phyloP scores from a whole-genome alignment of 345 rosid genomes.

The Acer saccharum region DNA sequence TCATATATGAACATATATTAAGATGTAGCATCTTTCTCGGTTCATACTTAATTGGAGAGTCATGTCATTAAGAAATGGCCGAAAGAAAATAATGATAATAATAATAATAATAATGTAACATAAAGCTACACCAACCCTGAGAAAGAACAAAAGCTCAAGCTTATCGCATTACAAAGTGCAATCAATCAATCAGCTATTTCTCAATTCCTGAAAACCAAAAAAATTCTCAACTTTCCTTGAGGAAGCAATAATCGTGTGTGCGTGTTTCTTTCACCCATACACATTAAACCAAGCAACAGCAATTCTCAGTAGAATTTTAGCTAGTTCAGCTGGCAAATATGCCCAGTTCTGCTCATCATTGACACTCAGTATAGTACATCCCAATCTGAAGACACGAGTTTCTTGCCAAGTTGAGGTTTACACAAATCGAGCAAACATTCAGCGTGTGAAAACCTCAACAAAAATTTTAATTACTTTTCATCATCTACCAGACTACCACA shows the following conservation, averaged over 20 bases:
- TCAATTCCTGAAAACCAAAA: neutral
- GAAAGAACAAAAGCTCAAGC: neutral
- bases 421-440: neutral
- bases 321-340: neutral
- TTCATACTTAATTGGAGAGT: neutral
- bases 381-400: neutral
- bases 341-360: neutral
- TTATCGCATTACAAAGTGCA: neutral
- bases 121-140: neutral
- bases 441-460: neutral
- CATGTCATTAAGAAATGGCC: neutral
- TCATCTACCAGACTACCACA: constrained; percentile 1
- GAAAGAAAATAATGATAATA: neutral
- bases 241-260: neutral
- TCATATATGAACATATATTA: neutral
- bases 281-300: neutral
- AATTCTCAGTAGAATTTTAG: neutral
- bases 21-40: neutral
- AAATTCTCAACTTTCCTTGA: neutral
- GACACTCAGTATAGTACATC: neutral
- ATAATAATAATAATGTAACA: neutral
- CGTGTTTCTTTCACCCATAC: neutral
- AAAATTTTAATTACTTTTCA: neutral
- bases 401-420: neutral
- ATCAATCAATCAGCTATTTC: neutral